Conservation (phyloP, 805 yeast species). For the Ogataea ganodermae region DNA sequence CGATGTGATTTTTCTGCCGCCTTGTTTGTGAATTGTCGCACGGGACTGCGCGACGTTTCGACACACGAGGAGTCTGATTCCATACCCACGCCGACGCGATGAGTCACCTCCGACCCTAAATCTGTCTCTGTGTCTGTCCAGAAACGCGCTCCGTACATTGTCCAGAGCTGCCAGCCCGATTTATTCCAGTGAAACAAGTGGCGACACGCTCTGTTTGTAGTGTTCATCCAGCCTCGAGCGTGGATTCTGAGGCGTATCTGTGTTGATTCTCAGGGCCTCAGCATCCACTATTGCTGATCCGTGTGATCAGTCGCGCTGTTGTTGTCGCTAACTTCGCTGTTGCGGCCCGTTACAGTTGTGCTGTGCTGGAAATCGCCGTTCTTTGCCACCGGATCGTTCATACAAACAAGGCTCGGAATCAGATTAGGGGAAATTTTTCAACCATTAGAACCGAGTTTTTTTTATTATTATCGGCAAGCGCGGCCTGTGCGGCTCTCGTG, state of each 20-base stretch:
- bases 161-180: not conserved
- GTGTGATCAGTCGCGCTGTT: not conserved
- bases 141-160: not conserved
- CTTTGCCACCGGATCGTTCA: not conserved
- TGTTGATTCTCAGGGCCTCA: not conserved
- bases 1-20: not conserved
- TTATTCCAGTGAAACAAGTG: not conserved
- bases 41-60: not conserved
- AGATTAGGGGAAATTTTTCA: slow-evolving; percentile 8
- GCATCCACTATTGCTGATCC: not conserved
- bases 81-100: not conserved
- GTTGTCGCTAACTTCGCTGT: not conserved
- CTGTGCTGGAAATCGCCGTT: not conserved
- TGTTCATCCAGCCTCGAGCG: slow-evolving; percentile 3
- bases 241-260: not conserved
- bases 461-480: slow-evolving; percentile 3
- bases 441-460: not conserved
- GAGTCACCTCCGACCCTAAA: slow-evolving; percentile 3
- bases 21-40: not conserved
- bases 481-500: slow-evolving; percentile 1
- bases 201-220: not conserved
- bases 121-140: not conserved
- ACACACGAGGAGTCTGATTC: not conserved
- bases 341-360: not conserved
- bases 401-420: slow-evolving; percentile 2